phyloP scores from a whole-genome alignment of 768 basidiomycete genomes.

The Suillus variegatus region DNA sequence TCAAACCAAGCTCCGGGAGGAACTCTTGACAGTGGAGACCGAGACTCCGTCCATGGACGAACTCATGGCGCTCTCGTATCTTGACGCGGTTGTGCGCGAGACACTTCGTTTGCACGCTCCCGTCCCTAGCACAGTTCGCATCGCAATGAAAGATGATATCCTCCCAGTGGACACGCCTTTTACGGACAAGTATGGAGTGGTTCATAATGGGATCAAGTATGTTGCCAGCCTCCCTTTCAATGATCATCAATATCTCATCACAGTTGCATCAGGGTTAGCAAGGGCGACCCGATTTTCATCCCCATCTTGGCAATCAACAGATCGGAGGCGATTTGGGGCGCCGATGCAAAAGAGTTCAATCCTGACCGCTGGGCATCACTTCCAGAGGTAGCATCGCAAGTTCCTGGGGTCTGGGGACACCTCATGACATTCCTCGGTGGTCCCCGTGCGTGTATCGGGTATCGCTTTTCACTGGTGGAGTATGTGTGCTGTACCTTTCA shows the following conservation, averaged over 20 bases:
- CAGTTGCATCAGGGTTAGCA: conserved; percentile 33
- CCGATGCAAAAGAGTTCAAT: conserved; percentile 62
- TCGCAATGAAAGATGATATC: conserved; percentile 53
- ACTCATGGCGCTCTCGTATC: conserved; percentile 63
- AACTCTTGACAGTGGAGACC: conserved; percentile 50
- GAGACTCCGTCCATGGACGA: conserved; percentile 71
- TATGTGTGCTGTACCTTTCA: conserved; percentile 29
- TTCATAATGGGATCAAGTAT: conserved; percentile 42
- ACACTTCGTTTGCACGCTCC: conserved; percentile 58
- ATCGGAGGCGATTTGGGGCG: conserved; percentile 58
- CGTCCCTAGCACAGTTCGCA: conserved; percentile 42
- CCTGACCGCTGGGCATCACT: conserved; percentile 63
- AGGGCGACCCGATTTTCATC: conserved; percentile 49
- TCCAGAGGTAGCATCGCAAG: conserved; percentile 41
- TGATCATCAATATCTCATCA: background rate
- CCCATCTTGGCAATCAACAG: conserved; percentile 57
- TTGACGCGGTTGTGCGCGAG: conserved; percentile 68
- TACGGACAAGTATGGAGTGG: conserved; percentile 43
- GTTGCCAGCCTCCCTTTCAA: background rate
- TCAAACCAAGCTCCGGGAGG: conserved; percentile 59
- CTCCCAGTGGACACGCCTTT: conserved; percentile 51
- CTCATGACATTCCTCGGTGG: conserved; percentile 65
- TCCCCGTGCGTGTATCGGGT: conserved; percentile 66
- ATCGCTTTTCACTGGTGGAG: conserved; percentile 63
- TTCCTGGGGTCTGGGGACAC: conserved; percentile 66